These are phyloP conservation scores for Haplosporangium sp. DNA, from an alignment of 371 early-diverging fungal species.

Conservation along the genomic window DNA sequence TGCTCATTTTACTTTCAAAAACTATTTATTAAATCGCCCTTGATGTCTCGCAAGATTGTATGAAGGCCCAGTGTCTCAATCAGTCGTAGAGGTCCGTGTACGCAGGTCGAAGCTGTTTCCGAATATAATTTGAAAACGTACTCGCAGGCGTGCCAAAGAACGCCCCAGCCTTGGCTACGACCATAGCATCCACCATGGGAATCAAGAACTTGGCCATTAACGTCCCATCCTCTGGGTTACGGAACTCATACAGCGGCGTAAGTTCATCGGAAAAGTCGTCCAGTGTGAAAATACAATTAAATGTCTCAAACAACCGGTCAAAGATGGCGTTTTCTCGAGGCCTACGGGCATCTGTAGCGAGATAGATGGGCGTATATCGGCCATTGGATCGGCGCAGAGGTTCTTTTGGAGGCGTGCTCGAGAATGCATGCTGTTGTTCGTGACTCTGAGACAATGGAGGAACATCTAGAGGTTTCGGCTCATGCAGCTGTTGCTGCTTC, in stretches of 20 bases:
- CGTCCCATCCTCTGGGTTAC: slow-evolving; percentile 63
- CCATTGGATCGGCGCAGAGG: slow-evolving; percentile 43
- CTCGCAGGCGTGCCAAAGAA: slow-evolving; percentile 71
- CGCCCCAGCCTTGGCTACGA: slow-evolving; percentile 66
- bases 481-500: neutral
- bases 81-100: slow-evolving; percentile 46
- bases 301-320: slow-evolving; percentile 62
- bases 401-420: neutral
- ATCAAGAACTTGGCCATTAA: slow-evolving; percentile 64
- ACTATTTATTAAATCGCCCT: no score
- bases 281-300: slow-evolving; percentile 67
- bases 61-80: no score
- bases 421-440: slow-evolving; percentile 16
- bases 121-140: slow-evolving; percentile 63
- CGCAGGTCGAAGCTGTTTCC: slow-evolving; percentile 44
- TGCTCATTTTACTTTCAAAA: no score
- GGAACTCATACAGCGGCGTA: slow-evolving; percentile 56
- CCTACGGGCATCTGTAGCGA: slow-evolving; percentile 68
- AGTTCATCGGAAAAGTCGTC: slow-evolving; percentile 64
- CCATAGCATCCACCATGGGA: slow-evolving; percentile 77
- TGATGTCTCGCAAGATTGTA: no score
- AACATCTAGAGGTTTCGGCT: neutral
- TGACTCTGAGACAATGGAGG: neutral
- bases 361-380: slow-evolving; percentile 60
- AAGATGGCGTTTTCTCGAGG: slow-evolving; percentile 66